phyloP scores from a whole-genome alignment of 2,329 filamentous ascomycete species.

The Venturia aucupariae region DNA sequence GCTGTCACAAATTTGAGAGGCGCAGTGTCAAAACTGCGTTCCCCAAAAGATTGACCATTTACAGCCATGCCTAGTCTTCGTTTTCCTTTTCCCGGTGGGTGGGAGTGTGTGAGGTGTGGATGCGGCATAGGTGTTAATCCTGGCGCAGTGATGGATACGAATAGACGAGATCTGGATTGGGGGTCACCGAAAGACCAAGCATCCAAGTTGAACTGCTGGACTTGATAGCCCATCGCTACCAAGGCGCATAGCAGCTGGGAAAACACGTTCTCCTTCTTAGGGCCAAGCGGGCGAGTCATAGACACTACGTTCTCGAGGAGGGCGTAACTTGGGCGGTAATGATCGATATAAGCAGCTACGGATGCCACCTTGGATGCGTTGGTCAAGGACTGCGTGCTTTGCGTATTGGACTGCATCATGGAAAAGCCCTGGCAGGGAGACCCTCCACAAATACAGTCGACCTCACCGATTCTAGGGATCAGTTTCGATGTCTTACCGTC shows the following conservation, averaged over 20 bases:
- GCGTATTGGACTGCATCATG: slow-evolving; percentile 47
- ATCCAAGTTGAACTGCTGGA: slow-evolving; percentile 57
- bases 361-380: slow-evolving; percentile 73
- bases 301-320: slow-evolving; percentile 67
- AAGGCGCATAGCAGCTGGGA: slow-evolving; percentile 64
- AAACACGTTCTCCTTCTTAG: slow-evolving; percentile 51
- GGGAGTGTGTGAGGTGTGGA: slow-evolving; percentile 54
- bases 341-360: slow-evolving; percentile 63
- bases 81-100: slow-evolving; percentile 33
- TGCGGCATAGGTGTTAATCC: slow-evolving; percentile 47
- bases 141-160: slow-evolving; percentile 63
- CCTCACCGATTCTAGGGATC: slow-evolving; percentile 51
- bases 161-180: slow-evolving; percentile 58
- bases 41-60: slow-evolving; percentile 52
- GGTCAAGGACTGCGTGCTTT: slow-evolving; percentile 47
- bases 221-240: slow-evolving; percentile 70
- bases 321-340: slow-evolving; percentile 66
- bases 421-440: slow-evolving; percentile 75
- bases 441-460: slow-evolving; percentile 63
- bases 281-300: slow-evolving; percentile 42
- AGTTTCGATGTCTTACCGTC: slow-evolving; percentile 36
- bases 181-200: slow-evolving; percentile 59
- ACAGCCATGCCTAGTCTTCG: slow-evolving; percentile 47
- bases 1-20: slow-evolving; percentile 53
- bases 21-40: slow-evolving; percentile 41